Evolutionary conservation across 805 yeast genomes (phyloP), one percentile per base, ranked within the genome.

Genomic region (Yamadazyma ubonensis): DNA sequence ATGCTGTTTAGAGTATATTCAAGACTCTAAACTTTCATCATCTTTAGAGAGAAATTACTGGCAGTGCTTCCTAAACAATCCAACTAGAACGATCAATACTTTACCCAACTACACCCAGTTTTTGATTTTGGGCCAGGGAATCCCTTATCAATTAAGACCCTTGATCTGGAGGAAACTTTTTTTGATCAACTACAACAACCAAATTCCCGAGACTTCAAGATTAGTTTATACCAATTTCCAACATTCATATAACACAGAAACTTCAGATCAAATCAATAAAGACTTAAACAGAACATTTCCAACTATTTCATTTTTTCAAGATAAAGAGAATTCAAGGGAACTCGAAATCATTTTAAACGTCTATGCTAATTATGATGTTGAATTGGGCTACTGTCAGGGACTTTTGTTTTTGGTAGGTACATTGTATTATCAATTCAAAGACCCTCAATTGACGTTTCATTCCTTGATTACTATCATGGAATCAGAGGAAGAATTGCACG

Each of bases 311-410:
- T 69, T 75, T 53, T 78, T 81, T 58, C 60, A 65, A 31, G 57
- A 65, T 22, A 61, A 55, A 12, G 59, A 63, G 14, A 76, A 78
- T 16, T 68, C 75, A 38, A 45, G 52, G 7, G 64, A 66, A 46
- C 70, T 80, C 41, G 79, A 78, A 27, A 71, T 73, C 19, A 72
- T 80, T 21, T 62, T 80, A 44, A 76, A 80, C 41, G 85, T 83
- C 1, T 80, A 75, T 50, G 77, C 81, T 35, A 75, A 79, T 46
- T 80, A 77, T 52, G 85, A 80, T 57, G 70, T 71, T 38, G 82
- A 79, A 48, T 74, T 80, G 48, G 86, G 86, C 8, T 80, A 80
- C 52, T 80, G 86, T 54, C 86, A 80, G 55, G 86, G 86, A 5
- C 60, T 81, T 14, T 71, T 81, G 18, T 81, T 81, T 50, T 60